Conservation (phyloP, 2,329 filamentous ascomycete genomes). For the Fusarium proliferatum region DNA sequence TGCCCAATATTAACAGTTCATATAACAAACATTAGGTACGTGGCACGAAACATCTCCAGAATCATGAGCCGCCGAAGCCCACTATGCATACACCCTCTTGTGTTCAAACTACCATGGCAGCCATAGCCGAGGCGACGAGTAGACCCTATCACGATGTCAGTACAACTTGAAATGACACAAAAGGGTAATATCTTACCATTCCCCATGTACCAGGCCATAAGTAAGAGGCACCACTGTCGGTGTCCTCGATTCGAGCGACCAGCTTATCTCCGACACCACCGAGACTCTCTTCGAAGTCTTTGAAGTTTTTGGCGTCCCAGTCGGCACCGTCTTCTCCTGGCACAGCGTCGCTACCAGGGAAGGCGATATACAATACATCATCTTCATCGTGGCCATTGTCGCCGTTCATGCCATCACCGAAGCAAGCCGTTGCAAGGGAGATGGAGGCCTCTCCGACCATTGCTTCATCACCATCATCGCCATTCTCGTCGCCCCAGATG, state of each 20-base stretch:
- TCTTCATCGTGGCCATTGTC: constrained; percentile 65
- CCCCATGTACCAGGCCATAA: constrained; percentile 15
- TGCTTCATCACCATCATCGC: constrained; percentile 58
- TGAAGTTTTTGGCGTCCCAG: constrained; percentile 63
- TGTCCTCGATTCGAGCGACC: constrained; percentile 51
- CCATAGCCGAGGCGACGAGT: constrained; percentile 37
- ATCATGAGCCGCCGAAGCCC: background rate
- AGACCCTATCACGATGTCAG: constrained; percentile 36
- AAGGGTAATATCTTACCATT: background rate
- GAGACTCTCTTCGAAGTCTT: constrained; percentile 66
- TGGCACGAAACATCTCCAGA: background rate
- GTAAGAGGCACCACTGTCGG: constrained; percentile 9
- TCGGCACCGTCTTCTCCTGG: constrained; percentile 64
- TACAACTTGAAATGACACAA: background rate
- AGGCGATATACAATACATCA: constrained; percentile 72
- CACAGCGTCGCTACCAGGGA: constrained; percentile 66
- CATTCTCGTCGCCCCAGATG: constrained; percentile 72
- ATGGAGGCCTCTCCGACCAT: constrained; percentile 68
- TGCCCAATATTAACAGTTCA: background rate
- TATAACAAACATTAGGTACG: background rate
- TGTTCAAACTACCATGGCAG: constrained; percentile 40
- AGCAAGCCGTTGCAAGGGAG: constrained; percentile 68
- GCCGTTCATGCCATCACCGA: constrained; percentile 63
- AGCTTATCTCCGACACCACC: constrained; percentile 62
- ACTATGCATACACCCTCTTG: constrained; percentile 31